phyloP scores from a whole-genome alignment of 441 rosid species.

The Dalechampia spathulata region DNA sequence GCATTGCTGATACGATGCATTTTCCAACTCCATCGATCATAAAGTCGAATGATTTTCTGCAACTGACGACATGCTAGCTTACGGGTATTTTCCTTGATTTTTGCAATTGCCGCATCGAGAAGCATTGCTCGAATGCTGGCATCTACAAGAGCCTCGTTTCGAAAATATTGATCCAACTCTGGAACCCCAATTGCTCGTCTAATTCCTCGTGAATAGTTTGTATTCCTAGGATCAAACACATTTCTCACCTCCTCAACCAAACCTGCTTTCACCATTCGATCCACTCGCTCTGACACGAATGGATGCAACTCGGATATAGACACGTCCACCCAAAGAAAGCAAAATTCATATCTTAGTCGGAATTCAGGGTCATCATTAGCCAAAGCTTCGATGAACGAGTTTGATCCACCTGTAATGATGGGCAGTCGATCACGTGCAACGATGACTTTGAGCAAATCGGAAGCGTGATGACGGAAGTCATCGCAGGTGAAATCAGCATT shows the following conservation, averaged over 20 bases:
- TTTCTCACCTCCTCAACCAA: constrained; percentile 46
- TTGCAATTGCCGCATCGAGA: constrained; percentile 40
- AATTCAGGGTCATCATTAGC: constrained; percentile 41
- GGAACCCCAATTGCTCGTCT: constrained; percentile 65
- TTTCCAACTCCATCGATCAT: constrained; percentile 42
- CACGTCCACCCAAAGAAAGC: constrained; percentile 69
- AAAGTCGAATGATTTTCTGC: constrained; percentile 47
- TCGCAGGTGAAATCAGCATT: constrained; percentile 33
- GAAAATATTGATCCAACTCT: constrained; percentile 48
- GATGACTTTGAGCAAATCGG: constrained; percentile 32
- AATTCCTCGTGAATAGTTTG: constrained; percentile 46
- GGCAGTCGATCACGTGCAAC: constrained; percentile 38
- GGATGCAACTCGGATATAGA: constrained; percentile 37
- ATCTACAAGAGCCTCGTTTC: constrained; percentile 23
- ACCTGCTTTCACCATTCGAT: constrained; percentile 59
- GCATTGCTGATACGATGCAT: constrained; percentile 67
- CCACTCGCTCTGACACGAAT: constrained; percentile 56
- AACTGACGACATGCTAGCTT: constrained; percentile 44
- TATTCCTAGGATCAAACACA: constrained; percentile 33
- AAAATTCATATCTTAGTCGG: constrained; percentile 42
- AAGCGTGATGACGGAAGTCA: constrained; percentile 40
- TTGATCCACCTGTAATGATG: constrained; percentile 69
- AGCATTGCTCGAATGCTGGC: constrained; percentile 21
- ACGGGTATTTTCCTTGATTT: constrained; percentile 55
- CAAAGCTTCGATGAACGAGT: constrained; percentile 57